A percentile compares a stretch with the other conserved stretches of the same genome.
Conservation (phyloP, 2,329 filamentous ascomycete genomes). For the Alternaria hordeiaustralica region DNA sequence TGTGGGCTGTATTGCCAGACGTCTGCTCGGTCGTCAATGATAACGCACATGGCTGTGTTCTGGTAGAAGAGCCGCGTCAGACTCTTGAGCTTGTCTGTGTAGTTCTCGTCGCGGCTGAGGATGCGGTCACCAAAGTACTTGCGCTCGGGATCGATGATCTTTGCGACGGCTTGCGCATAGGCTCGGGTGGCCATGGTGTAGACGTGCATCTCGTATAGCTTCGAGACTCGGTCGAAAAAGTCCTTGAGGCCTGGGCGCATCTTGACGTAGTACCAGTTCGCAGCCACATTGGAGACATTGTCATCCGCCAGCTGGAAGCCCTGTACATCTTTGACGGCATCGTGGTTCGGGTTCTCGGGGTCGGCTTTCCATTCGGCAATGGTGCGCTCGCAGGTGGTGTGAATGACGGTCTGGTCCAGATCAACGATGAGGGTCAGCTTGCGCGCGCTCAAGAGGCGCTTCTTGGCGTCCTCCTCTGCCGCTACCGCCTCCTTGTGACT, state of each 20-base stretch:
- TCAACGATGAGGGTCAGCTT: conserved; percentile 96
- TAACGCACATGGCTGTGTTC: conserved; percentile 98
- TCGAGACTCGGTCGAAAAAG: conserved; percentile 79
- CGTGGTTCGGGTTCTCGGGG: conserved; percentile 85
- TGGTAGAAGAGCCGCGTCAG: conserved; percentile 91
- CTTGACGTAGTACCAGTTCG: conserved; percentile 93
- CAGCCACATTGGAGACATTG: conserved; percentile 43
- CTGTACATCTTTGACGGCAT: conserved; percentile 85
- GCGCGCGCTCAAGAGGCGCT: conserved; percentile 76
- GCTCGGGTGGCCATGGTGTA: conserved; percentile 99
- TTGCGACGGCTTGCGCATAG: conserved; percentile 91
- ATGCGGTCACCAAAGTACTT: conserved; percentile 93
- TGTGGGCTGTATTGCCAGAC: conserved; percentile 96
- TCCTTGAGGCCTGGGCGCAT: conserved; percentile 83
- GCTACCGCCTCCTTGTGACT: conserved; percentile 80
- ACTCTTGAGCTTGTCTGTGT: conserved; percentile 88
- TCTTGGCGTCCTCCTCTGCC: conserved; percentile 85
- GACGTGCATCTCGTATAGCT: conserved; percentile 92
- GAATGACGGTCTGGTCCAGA: conserved; percentile 97
- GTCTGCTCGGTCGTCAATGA: conserved; percentile 96
- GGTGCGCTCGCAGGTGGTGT: conserved; percentile 95
- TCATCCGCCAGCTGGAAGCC: conserved; percentile 91
- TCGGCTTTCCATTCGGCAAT: conserved; percentile 95
- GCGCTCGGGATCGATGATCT: conserved; percentile 88
- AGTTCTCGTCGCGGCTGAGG: conserved; percentile 95